A percentile compares a stretch with the other conserved stretches of the same genome.
phyloP scores from a whole-genome alignment of 805 yeast species.

The Candida multigemmis region DNA sequence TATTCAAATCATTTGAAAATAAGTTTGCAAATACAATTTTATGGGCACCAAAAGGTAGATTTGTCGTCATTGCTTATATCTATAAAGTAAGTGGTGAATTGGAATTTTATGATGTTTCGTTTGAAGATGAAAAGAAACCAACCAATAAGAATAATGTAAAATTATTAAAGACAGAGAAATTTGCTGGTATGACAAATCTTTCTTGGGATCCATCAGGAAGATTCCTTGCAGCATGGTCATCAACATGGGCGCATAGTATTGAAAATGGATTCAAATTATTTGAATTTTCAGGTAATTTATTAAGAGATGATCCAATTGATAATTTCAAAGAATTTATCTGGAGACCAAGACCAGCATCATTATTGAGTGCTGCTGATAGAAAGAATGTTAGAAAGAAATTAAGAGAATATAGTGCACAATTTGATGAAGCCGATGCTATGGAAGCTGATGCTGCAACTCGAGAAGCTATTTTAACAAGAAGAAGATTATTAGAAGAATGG shows the following conservation, averaged over 20 bases:
- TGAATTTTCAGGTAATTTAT: conserved; percentile 71
- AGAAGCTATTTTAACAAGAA: conserved; percentile 80
- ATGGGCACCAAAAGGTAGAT: conserved; percentile 94
- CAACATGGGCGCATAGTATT: conserved; percentile 71
- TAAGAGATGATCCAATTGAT: conserved; percentile 71
- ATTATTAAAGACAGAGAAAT: conserved; percentile 54
- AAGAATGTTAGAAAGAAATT: conserved; percentile 87
- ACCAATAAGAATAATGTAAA: conserved; percentile 52
- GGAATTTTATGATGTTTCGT: conserved; percentile 82
- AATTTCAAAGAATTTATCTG: conserved; percentile 84
- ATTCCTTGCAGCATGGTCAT: conserved; percentile 80
- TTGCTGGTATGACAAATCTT: conserved; percentile 71
- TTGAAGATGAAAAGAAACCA: conserved; percentile 59
- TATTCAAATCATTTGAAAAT: conserved; percentile 47
- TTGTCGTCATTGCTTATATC: conserved; percentile 47
- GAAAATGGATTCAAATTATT: conserved; percentile 88
- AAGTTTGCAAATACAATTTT: conserved; percentile 63
- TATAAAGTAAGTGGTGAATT: conserved; percentile 50
- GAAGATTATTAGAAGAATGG: conserved; percentile 82
- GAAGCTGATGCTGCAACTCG: conserved; percentile 88
- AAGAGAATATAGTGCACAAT: conserved; percentile 83
- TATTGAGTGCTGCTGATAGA: conserved; percentile 68
- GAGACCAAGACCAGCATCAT: conserved; percentile 93
- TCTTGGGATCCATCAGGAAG: conserved; percentile 97
- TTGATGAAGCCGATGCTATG: conserved; percentile 92